Percentiles rank a stretch among this genome's conserved stretches.
Evolutionary conservation across 345 rosid genomes (phyloP).

Genomic region (Mercurialis annua): DNA sequence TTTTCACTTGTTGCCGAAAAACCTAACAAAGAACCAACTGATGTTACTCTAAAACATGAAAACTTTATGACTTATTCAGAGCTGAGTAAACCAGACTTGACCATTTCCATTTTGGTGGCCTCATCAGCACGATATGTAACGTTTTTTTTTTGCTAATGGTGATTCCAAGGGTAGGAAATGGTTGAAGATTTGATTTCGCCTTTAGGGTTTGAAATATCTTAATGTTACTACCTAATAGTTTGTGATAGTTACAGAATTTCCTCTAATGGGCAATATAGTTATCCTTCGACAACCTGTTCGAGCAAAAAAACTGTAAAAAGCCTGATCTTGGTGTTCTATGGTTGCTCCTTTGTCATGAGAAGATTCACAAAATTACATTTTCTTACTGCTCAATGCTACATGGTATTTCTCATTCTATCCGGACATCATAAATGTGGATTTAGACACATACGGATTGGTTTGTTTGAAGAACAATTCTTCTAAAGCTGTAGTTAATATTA

Average conservation of each 20-base stretch:
- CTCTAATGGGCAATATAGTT: constrained; percentile 20
- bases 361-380: constrained; percentile 13
- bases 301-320: constrained; percentile 5
- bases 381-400: constrained; percentile 22
- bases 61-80: neutral
- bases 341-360: constrained; percentile 15
- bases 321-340: constrained; percentile 30
- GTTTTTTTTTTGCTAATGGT: constrained; percentile 20
- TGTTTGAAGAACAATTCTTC: constrained; percentile 34
- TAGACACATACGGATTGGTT: constrained; percentile 9
- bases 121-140: constrained; percentile 14
- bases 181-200: constrained; percentile 23
- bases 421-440: neutral
- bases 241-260: constrained; percentile 39
- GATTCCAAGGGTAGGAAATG: neutral
- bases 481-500: constrained; percentile 32
- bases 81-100: neutral
- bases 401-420: neutral
- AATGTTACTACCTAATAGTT: constrained; percentile 28
- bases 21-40: constrained; percentile 5
- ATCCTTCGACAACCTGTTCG: constrained; percentile 24
- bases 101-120: neutral
- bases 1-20: neutral
- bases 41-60: constrained; percentile 13
- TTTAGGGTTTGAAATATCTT: neutral